These are phyloP conservation scores for Zygoascus tannicola DNA, from an alignment of 805 yeast genomes.

Conservation along the genomic window DNA sequence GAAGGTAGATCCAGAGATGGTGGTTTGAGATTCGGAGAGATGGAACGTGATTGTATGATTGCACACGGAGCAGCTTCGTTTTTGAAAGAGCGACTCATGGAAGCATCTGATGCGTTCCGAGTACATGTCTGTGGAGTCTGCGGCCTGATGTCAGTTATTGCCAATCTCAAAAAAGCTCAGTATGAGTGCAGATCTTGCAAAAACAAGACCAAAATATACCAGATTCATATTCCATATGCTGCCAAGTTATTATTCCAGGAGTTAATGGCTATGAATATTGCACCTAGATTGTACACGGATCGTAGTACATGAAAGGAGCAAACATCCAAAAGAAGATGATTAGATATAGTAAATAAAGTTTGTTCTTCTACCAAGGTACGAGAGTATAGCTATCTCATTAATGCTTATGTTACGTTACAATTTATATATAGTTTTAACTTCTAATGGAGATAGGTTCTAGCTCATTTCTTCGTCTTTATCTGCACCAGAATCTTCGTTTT, in stretches of 20 bases:
- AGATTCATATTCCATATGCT: constrained; percentile 97
- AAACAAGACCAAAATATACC: constrained; percentile 96
- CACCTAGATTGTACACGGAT: constrained; percentile 95
- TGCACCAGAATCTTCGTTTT: neutral
- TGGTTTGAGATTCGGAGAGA: constrained; percentile 98
- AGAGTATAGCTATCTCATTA: too few relatives aligned
- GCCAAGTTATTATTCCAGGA: constrained; percentile 97
- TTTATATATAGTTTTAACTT: neutral
- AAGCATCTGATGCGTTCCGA: constrained; percentile 97
- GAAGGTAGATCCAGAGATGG: constrained; percentile 99
- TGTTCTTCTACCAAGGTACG: too few relatives aligned
- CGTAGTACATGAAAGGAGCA: too few relatives aligned
- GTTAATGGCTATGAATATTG: constrained; percentile 98
- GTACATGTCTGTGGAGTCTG: constrained; percentile 98
- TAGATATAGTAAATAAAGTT: too few relatives aligned
- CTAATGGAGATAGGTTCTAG: too few relatives aligned
- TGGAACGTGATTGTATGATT: constrained; percentile 99
- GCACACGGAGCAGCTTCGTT: constrained; percentile 99
- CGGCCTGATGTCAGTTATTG: constrained; percentile 96
- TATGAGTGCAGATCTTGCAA: constrained; percentile 98
- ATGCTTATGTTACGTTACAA: too few relatives aligned
- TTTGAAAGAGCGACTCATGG: constrained; percentile 96
- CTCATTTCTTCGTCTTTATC: constrained; percentile 8
- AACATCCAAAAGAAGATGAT: too few relatives aligned
- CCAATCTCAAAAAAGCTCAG: constrained; percentile 94